Evolutionary conservation across 208 protist species (phyloP).

Genomic region (Trypanosoma boissoni): DNA sequence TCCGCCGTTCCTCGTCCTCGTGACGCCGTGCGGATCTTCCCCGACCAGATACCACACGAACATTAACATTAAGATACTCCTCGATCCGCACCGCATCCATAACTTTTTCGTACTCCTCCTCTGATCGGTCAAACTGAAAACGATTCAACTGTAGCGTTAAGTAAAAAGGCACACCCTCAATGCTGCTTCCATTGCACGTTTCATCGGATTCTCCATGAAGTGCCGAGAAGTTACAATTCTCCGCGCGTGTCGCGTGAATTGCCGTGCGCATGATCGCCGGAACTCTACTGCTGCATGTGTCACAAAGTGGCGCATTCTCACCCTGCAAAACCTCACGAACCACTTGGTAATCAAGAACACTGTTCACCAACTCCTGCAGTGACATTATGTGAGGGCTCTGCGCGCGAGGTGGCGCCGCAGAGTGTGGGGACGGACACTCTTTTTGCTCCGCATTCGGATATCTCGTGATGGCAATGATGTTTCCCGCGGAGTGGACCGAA

Average conservation of each 20-base stretch:
- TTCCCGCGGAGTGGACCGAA: neutral
- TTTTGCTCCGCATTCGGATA: neutral
- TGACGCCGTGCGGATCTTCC: neutral
- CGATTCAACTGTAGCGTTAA: slow-evolving; percentile 62
- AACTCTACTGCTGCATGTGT: slow-evolving; percentile 35
- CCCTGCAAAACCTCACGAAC: slow-evolving; percentile 47
- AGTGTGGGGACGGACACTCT: too few relatives aligned
- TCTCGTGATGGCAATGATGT: neutral
- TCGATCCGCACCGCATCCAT: slow-evolving; percentile 47
- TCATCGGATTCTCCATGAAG: neutral
- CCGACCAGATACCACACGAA: slow-evolving; percentile 9
- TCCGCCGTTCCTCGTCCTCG: slow-evolving; percentile 3
- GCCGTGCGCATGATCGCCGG: slow-evolving; percentile 34
- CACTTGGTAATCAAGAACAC: slow-evolving; percentile 32
- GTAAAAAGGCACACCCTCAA: slow-evolving; percentile 40
- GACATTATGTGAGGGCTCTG: slow-evolving; percentile 9
- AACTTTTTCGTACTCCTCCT: slow-evolving; percentile 44
- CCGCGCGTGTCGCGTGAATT: slow-evolving; percentile 21
- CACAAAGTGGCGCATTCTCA: slow-evolving; percentile 51
- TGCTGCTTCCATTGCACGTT: neutral
- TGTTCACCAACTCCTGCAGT: slow-evolving; percentile 47
- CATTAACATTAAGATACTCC: slow-evolving; percentile 42
- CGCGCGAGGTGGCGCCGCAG: neutral
- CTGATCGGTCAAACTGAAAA: slow-evolving; percentile 42
- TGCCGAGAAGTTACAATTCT: neutral